Evolutionary conservation across 768 basidiomycete genomes (phyloP), one percentile per base, ranked within the genome.

Genomic region (Xanthoconium stramineum): DNA sequence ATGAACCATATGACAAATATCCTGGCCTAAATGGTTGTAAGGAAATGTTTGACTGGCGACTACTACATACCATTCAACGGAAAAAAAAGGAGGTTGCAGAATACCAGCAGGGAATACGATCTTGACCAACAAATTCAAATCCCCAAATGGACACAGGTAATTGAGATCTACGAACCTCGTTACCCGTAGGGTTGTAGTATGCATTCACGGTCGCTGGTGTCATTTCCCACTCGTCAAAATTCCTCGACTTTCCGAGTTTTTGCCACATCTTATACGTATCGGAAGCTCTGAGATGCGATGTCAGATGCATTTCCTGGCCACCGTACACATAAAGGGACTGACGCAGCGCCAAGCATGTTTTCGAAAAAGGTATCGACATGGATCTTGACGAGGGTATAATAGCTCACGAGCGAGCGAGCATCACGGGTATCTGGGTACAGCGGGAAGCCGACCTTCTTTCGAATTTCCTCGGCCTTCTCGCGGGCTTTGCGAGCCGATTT

Each of bases 81-180:
- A 82, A 78, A 94, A 98, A 81, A 94, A 98, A 0, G 95, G 95
- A 2, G 91, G 87, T 60, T 88, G 92, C 17, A 98, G 74, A 64
- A 98, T 94, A 28, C 97, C 97, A 20, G 97, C 96, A 10, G 97
- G 95, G 76, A 99, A 98, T 20, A 94, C 91, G 50, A 95, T 94
- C 87, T 91, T 56, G 44, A 14, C 29, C n/a, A 47, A 6, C 30
- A 43, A 50, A 33, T 53, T 7, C 1, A 14, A 50, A 47, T 36
- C 13, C n/a, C 15, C n/a, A 14, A 12, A 46, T 38, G 3, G 4
- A 35, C 24, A 30, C 12, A 8, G 24, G 6, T 7, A 13, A 38
- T 14, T 28, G 12, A 14, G 20, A 54, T 35, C 11, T 20, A 50
- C 73, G 38, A 57, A 90, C 90, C 79, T 96, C 94, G 60, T 94